Evolutionary conservation across 768 basidiomycete genomes (phyloP).

Genomic region (Postia placenta): DNA sequence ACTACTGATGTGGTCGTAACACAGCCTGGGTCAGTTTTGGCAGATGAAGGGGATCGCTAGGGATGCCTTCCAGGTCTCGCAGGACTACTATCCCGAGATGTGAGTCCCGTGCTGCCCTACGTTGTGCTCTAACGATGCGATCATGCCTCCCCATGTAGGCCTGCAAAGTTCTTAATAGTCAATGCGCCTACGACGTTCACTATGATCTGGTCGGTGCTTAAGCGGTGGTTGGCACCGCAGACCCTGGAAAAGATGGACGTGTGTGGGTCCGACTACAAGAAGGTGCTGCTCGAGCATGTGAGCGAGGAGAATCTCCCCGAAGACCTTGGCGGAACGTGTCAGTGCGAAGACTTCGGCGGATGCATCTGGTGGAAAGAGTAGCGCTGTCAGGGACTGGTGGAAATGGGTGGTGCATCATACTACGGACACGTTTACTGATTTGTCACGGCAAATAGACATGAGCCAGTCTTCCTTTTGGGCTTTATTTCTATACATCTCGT

Average conservation of each 20-base stretch:
- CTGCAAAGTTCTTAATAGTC: constrained; percentile 65
- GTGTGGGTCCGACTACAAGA: constrained; percentile 53
- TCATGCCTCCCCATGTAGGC: constrained; percentile 31
- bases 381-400: no score
- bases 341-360: constrained; percentile 47
- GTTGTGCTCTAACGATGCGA: neutral
- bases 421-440: no score
- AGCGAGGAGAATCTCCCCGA: constrained; percentile 59
- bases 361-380: constrained; percentile 53
- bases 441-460: no score
- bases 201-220: constrained; percentile 62
- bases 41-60: constrained; percentile 62
- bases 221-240: constrained; percentile 68
- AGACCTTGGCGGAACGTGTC: constrained; percentile 59
- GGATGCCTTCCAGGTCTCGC: constrained; percentile 64
- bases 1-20: neutral
- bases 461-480: no score
- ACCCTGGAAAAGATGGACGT: constrained; percentile 65
- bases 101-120: constrained; percentile 25
- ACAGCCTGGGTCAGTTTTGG: constrained; percentile 64
- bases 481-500: no score
- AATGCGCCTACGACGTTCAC: constrained; percentile 73
- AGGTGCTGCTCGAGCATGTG: constrained; percentile 49
- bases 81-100: constrained; percentile 78
- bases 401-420: no score